Evolutionary conservation across 148 eudicot species (phyloP).

Genomic region (Polygonum maritimum): DNA sequence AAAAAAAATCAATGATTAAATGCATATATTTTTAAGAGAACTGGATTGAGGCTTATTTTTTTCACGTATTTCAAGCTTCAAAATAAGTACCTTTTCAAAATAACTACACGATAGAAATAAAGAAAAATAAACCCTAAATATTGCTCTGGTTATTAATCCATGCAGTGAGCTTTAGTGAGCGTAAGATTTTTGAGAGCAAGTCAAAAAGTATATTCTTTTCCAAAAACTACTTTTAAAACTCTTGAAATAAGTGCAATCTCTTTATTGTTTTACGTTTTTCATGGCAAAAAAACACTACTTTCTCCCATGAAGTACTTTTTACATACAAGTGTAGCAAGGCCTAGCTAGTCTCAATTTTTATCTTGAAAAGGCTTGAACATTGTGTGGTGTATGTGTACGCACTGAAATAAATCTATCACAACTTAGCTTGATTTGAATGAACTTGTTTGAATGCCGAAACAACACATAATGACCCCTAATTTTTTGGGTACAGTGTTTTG

Average conservation of each 20-base stretch:
- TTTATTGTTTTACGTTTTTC: too few species aligned
- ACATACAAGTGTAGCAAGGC: too few species aligned
- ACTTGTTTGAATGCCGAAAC: neutral
- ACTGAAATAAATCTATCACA: neutral
- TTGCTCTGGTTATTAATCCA: neutral
- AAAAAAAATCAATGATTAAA: neutral
- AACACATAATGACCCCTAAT: neutral
- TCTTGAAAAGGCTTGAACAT: neutral
- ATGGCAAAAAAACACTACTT: too few species aligned
- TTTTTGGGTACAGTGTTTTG: conserved; percentile 55
- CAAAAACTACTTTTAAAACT: too few species aligned
- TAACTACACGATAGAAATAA: too few species aligned
- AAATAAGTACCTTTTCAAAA: too few species aligned
- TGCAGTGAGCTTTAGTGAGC: neutral
- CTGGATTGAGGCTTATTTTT: too few species aligned
- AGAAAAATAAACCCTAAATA: neutral
- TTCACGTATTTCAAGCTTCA: too few species aligned
- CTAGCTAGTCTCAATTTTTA: neutral
- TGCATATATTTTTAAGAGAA: neutral
- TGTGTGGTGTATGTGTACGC: neutral
- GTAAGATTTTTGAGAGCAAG: neutral
- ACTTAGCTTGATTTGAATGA: neutral
- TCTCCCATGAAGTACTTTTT: too few species aligned
- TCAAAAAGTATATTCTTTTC: too few species aligned
- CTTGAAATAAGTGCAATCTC: too few species aligned